Evolutionary conservation across 345 rosid genomes (phyloP).

Genomic region (Xanthoceras sorbifolium): DNA sequence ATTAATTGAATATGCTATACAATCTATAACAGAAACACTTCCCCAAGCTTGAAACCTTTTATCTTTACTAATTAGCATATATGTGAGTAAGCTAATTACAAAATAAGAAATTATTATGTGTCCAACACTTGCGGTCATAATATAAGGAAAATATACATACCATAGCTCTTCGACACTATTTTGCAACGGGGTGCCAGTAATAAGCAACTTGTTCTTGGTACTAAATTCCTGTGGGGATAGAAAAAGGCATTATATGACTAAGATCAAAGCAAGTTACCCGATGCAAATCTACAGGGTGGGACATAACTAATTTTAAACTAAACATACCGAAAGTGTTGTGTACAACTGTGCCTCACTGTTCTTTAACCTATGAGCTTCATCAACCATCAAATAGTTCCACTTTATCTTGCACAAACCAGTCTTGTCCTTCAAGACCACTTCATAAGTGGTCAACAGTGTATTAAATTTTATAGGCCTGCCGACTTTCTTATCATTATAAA

Average conservation of each 20-base stretch:
- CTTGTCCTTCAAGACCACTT: constrained; percentile 96
- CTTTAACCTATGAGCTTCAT: constrained; percentile 98
- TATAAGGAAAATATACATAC: constrained; percentile 42
- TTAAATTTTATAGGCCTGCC: constrained; percentile 89
- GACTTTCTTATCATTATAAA: constrained; percentile 80
- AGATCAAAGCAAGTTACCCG: constrained; percentile 24
- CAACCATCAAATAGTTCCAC: constrained; percentile 99
- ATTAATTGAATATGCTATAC: neutral
- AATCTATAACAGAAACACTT: neutral
- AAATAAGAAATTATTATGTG: neutral
- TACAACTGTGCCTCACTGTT: constrained; percentile 98
- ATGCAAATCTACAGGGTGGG: constrained; percentile 7
- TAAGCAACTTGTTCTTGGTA: constrained; percentile 95
- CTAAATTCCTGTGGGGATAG: constrained; percentile 78
- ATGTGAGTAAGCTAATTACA: neutral
- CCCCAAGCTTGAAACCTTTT: neutral
- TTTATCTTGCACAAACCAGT: constrained; percentile 88
- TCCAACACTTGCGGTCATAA: neutral
- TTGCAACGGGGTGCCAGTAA: constrained; percentile 98
- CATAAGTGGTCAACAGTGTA: constrained; percentile 90
- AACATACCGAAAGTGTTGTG: constrained; percentile 79
- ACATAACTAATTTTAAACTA: constrained; percentile 18
- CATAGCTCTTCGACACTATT: constrained; percentile 99
- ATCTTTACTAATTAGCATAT: neutral
- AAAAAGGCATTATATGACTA: constrained; percentile 12